Percentiles rank a stretch among this genome's conserved stretches.
Evolutionary conservation across 2,329 filamentous ascomycete species (phyloP).

Genomic region (Diaporthe ilicicola): DNA sequence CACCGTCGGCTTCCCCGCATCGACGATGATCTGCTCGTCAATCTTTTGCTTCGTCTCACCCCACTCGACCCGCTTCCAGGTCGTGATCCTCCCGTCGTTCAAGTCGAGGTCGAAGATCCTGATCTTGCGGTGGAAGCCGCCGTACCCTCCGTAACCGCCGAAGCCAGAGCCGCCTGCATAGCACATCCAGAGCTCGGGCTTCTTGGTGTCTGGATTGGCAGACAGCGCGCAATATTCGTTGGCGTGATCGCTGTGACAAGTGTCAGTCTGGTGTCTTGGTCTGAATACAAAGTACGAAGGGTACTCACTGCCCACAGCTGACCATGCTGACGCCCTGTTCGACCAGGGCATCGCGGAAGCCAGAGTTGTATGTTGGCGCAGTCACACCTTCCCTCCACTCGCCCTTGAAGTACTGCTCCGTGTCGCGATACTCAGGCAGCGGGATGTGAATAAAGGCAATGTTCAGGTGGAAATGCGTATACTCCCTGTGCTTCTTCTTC

Average conservation of each 20-base stretch:
- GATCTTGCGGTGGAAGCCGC: constrained; percentile 82
- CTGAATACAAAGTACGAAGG: background rate
- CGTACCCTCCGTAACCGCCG: constrained; percentile 93
- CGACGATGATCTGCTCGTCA: constrained; percentile 73
- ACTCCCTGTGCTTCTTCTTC: constrained; percentile 81
- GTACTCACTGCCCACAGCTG: constrained; percentile 84
- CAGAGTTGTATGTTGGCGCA: constrained; percentile 87
- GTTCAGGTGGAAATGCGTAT: constrained; percentile 92
- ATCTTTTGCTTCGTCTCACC: constrained; percentile 61
- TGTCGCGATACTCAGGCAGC: constrained; percentile 82
- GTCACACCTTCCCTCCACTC: constrained; percentile 85
- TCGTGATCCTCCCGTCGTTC: constrained; percentile 86
- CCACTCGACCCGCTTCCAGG: constrained; percentile 89
- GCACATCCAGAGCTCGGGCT: constrained; percentile 93
- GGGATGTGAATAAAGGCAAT: constrained; percentile 98
- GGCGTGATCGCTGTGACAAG: constrained; percentile 77
- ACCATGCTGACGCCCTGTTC: constrained; percentile 87
- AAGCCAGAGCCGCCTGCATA: constrained; percentile 93
- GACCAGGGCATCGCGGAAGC: constrained; percentile 90
- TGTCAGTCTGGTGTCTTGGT: constrained; percentile 10
- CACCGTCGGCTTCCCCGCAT: constrained; percentile 59
- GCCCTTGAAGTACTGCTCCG: constrained; percentile 69
- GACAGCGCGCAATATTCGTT: constrained; percentile 94
- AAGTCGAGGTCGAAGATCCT: constrained; percentile 94
- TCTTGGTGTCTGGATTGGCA: constrained; percentile 57